Base-by-base conservation (phyloP, 768 basidiomycete genomes). In the Calocybe gangraenosa region DNA sequence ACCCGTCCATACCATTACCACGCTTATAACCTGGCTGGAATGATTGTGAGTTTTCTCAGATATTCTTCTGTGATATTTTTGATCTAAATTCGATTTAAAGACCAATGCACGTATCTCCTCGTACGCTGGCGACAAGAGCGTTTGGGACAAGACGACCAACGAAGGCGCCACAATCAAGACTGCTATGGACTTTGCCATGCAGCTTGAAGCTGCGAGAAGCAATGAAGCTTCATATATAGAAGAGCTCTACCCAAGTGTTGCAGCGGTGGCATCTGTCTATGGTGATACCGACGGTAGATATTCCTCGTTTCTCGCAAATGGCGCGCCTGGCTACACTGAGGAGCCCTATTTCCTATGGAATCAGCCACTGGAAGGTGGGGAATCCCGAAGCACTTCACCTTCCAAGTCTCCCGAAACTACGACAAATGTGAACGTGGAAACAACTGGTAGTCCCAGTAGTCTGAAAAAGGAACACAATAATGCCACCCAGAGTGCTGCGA, bases 1-100 rank as follows among this genome's bases (percentile, higher is more conserved):
- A 81, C 81, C 1, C 67, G 76, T 9, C 81, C 83, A 13, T 84
- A 76, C 58, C 82, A 85, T 55, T 84, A 85, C 57, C 72, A 79
- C 8, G 71, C 75, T 0, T 85, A 82, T 63, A 87, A 87, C 50
- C 67, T 84, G 13, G 78, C 76, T 1, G 82, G 80, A 7, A 79
- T 84, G 76, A 78, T 83, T 39, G 81, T 82, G 49, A 57, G 75
- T 58, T 39, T 28, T 7, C 22, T 28, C n/a, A 17, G 36, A 18
- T 13, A 35, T 2, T 41, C 28, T 11, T 7, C 8, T 3, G 20
- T 25, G 2, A 11, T 28, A 21, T 3, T 1, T 14, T 1, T n/a
- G 14, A 13, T 38, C 11, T 34, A 18, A 17, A 17, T 22, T 17
- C 14, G n/a, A n/a, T 14, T 22, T 3, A 10, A 31, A 83, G 79